phyloP scores from a whole-genome alignment of 345 rosid species.

The Arabidopsis suecica region DNA sequence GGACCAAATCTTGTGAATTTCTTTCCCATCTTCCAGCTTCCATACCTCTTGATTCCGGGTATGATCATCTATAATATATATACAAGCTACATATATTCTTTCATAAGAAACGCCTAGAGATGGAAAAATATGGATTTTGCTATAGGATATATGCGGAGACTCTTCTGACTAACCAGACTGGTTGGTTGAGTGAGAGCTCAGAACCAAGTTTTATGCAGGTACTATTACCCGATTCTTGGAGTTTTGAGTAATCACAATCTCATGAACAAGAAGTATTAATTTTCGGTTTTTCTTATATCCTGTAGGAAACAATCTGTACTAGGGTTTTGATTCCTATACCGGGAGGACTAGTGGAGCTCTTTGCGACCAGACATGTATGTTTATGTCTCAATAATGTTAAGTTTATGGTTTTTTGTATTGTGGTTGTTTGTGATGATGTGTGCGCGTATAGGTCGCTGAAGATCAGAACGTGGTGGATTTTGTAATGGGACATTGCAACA shows the following conservation, averaged over 20 bases:
- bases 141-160: constrained; percentile 71
- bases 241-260: neutral
- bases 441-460: constrained; percentile 61
- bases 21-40: constrained; percentile 73
- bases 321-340: constrained; percentile 80
- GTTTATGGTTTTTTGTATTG: neutral
- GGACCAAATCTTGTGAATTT: constrained; percentile 70
- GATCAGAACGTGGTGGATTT: constrained; percentile 71
- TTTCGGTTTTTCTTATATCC: constrained; percentile 31
- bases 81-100: neutral
- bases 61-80: constrained; percentile 5
- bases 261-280: constrained; percentile 2
- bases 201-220: constrained; percentile 60
- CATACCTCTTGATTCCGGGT: constrained; percentile 70
- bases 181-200: constrained; percentile 68
- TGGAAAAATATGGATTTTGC: constrained; percentile 1
- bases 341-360: constrained; percentile 83
- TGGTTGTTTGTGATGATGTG: constrained; percentile 14
- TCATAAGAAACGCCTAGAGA: neutral
- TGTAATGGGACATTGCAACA: constrained; percentile 60
- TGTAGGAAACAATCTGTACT: constrained; percentile 72
- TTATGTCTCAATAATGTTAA: neutral
- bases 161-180: constrained; percentile 67
- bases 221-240: neutral
- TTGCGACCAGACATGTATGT: constrained; percentile 72